Evolutionary conservation across 75 land plant species (phyloP).

Genomic region (Pinus albicaulis): DNA sequence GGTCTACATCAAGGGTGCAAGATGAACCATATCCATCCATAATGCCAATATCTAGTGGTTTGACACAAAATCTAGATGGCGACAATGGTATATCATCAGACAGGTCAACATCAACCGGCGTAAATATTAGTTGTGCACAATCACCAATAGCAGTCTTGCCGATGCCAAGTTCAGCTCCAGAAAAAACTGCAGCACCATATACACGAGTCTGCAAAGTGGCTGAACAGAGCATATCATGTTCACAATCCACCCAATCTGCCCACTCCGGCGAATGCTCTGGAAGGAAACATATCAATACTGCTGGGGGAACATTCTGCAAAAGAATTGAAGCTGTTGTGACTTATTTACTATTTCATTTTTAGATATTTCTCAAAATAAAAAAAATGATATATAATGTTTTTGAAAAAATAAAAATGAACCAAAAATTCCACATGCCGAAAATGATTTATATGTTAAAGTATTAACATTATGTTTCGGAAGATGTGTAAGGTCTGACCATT

Average conservation of each 20-base stretch:
- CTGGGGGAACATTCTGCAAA: slow-evolving; percentile 48
- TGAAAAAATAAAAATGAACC: no score
- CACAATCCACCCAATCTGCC: slow-evolving; percentile 27
- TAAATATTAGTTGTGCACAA: slow-evolving; percentile 41
- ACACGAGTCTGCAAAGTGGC: slow-evolving; percentile 2
- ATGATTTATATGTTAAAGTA: no score
- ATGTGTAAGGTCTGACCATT: no score
- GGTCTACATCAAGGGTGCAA: slow-evolving; percentile 31
- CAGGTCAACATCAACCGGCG: slow-evolving; percentile 40
- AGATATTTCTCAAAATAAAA: no score
- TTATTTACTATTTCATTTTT: no score
- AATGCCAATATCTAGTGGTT: slow-evolving; percentile 11
- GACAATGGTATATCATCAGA: slow-evolving; percentile 38
- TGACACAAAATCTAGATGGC: slow-evolving; percentile 42
- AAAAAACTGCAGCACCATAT: slow-evolving; percentile 6
- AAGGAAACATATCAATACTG: slow-evolving; percentile 26
- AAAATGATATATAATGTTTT: no score
- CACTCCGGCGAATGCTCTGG: slow-evolving; percentile 41
- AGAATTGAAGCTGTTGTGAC: no score
- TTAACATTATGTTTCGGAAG: no score
- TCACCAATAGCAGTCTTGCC: slow-evolving; percentile 32
- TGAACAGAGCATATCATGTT: slow-evolving; percentile 1
- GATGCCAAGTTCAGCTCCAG: slow-evolving; percentile 14
- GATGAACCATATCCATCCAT: slow-evolving; percentile 22
- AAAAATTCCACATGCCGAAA: no score